A percentile compares a stretch with the other conserved stretches of the same genome.
These are phyloP conservation scores for Tuber calosporum DNA, from an alignment of 495 filamentous ascomycete species.

Conservation along the genomic window DNA sequence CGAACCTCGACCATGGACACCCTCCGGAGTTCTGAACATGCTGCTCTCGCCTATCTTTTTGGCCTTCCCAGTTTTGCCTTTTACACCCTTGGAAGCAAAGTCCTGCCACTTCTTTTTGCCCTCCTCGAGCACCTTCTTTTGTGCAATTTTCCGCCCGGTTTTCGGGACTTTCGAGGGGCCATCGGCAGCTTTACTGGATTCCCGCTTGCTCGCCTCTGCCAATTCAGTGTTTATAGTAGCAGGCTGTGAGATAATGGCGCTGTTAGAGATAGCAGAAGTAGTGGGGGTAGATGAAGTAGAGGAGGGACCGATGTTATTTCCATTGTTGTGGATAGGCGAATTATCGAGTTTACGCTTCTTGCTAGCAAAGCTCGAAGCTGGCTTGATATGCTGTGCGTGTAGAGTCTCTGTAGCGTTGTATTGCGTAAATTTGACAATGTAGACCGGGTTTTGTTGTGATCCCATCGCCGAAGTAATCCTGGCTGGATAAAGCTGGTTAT, in stretches of 20 bases:
- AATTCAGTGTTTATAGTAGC: slow-evolving; percentile 75
- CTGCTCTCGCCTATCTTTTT: slow-evolving; percentile 68
- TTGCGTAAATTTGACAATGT: slow-evolving; percentile 86
- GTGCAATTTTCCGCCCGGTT: slow-evolving; percentile 74
- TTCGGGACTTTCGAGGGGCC: slow-evolving; percentile 60
- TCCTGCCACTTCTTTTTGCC: slow-evolving; percentile 93
- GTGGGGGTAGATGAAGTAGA: slow-evolving; percentile 46
- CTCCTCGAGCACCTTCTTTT: slow-evolving; percentile 78
- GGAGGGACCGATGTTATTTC: slow-evolving; percentile 43
- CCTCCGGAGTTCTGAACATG: slow-evolving; percentile 92
- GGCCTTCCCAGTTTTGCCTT: slow-evolving; percentile 54
- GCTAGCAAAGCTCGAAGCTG: slow-evolving; percentile 55
- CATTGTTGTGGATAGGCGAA: slow-evolving; percentile 48
- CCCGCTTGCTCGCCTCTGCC: slow-evolving; percentile 59
- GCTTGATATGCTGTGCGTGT: slow-evolving; percentile 73
- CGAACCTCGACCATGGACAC: slow-evolving; percentile 75
- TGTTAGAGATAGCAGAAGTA: slow-evolving; percentile 40
- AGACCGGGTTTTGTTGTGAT: slow-evolving; percentile 76
- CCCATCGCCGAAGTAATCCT: slow-evolving; percentile 90
- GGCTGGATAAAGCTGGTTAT: slow-evolving; percentile 85
- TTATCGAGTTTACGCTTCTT: slow-evolving; percentile 90
- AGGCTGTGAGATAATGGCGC: slow-evolving; percentile 76
- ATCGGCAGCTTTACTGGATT: slow-evolving; percentile 61
- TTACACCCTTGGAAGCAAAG: slow-evolving; percentile 72
- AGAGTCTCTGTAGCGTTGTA: slow-evolving; percentile 84